Percentiles rank a stretch among this genome's conserved stretches.
Conservation (phyloP, 257 asterid genomes). For the Cruciata laevipes region DNA sequence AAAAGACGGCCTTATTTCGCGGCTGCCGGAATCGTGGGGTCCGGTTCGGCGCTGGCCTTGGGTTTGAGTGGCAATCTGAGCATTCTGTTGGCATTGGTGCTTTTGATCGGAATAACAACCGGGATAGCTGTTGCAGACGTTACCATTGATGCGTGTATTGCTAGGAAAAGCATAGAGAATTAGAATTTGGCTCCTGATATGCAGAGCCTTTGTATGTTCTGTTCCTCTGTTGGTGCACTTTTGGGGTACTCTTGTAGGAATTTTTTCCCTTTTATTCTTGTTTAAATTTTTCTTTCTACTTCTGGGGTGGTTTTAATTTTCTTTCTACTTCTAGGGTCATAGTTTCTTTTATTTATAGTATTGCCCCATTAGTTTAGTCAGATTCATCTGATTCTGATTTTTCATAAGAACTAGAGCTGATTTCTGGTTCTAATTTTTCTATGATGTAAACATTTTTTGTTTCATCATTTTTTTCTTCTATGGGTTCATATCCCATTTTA, state of each 20-base stretch:
- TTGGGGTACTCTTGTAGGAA: slow-evolving; percentile 63
- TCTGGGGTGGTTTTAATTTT: too few species aligned
- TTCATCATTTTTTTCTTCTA: too few species aligned
- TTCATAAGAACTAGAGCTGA: too few species aligned
- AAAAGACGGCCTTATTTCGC: slow-evolving; percentile 50
- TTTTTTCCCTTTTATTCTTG: too few species aligned
- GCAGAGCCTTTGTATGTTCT: slow-evolving; percentile 56
- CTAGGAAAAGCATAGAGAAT: slow-evolving; percentile 47
- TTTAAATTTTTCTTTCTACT: too few species aligned
- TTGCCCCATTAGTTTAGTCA: too few species aligned
- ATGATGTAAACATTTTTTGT: too few species aligned
- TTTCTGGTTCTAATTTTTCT: too few species aligned
- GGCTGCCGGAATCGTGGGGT: slow-evolving; percentile 31
- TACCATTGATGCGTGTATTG: slow-evolving; percentile 63
- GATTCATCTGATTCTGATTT: too few species aligned
- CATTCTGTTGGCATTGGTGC: slow-evolving; percentile 32
- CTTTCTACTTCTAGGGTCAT: too few species aligned
- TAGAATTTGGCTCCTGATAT: slow-evolving; percentile 56
- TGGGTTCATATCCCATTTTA: too few species aligned
- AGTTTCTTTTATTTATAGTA: too few species aligned
- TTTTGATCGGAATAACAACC: slow-evolving; percentile 36
- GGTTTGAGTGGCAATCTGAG: slow-evolving; percentile 23
- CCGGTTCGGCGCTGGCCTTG: slow-evolving; percentile 12
- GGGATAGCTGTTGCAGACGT: slow-evolving; percentile 68
- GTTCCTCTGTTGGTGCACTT: slow-evolving; percentile 51